phyloP scores from a whole-genome alignment of 805 yeast species.

The Spathaspora sp. region DNA sequence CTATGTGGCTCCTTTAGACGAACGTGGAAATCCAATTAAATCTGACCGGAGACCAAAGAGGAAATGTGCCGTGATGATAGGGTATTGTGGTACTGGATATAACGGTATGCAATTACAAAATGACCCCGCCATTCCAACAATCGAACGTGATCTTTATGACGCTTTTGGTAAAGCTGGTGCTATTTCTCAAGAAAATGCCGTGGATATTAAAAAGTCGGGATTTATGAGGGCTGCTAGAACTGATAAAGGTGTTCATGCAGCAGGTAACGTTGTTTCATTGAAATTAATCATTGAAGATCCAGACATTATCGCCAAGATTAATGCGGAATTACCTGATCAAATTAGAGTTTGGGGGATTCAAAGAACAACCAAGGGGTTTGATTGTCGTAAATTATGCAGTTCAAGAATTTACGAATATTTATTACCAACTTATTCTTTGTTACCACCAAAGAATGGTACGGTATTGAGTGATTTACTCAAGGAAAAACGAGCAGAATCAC shows the following conservation, averaged over 20 bases:
- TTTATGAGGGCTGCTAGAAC: conserved; percentile 86
- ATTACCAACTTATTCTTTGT: conserved; percentile 84
- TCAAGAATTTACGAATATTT: conserved; percentile 94
- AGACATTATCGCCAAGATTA: conserved; percentile 70
- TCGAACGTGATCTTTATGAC: conserved; percentile 82
- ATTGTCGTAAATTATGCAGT: conserved; percentile 91
- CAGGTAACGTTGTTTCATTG: conserved; percentile 84
- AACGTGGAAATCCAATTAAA: conserved; percentile 55
- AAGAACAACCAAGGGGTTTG: conserved; percentile 86
- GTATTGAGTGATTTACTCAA: conserved; percentile 58
- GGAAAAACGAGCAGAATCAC: conserved; percentile 48
- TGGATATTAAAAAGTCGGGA: conserved; percentile 82
- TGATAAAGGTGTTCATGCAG: conserved; percentile 97
- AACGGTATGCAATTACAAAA: conserved; percentile 85
- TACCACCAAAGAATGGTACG: conserved; percentile 85
- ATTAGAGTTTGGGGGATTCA: conserved; percentile 92
- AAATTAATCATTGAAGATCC: conserved; percentile 83
- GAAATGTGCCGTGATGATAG: conserved; percentile 86
- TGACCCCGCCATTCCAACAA: conserved; percentile 83
- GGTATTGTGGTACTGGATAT: conserved; percentile 95
- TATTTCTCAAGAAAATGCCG: conserved; percentile 78
- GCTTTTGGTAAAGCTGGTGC: conserved; percentile 89
- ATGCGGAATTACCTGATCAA: conserved; percentile 72
- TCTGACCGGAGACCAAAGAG: conserved; percentile 74
- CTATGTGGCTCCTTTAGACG: conserved; percentile 49